Conservation (phyloP, 2,329 filamentous ascomycete genomes). For the Alternaria metachromatica region DNA sequence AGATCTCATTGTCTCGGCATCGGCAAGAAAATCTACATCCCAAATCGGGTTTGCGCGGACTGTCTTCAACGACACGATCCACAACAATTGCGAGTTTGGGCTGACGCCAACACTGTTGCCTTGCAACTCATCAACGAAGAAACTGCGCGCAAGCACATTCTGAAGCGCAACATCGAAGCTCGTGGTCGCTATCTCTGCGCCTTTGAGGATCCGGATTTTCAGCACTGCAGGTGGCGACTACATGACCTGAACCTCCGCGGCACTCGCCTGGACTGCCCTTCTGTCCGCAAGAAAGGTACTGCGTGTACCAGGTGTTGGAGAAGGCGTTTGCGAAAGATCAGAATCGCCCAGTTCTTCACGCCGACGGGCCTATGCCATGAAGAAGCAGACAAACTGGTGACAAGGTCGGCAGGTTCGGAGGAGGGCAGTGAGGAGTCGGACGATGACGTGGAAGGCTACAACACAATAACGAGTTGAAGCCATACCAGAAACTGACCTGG, state of each 20-base stretch:
- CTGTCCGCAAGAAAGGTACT: constrained; percentile 28
- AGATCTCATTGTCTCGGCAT: constrained; percentile 33
- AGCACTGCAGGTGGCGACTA: constrained; percentile 33
- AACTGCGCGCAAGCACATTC: constrained; percentile 22
- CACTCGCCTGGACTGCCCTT: constrained; percentile 24
- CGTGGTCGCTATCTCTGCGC: constrained; percentile 29
- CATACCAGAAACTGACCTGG: neutral
- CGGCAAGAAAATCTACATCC: constrained; percentile 31
- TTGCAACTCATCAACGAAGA: constrained; percentile 27
- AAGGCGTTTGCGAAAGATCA: constrained; percentile 30
- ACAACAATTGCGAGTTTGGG: constrained; percentile 30
- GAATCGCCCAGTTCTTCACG: constrained; percentile 34
- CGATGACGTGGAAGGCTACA: constrained; percentile 36
- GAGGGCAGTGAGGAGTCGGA: constrained; percentile 24
- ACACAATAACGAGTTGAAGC: constrained; percentile 18
- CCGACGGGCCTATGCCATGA: constrained; percentile 39
- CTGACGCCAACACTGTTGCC: constrained; percentile 20
- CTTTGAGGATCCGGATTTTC: constrained; percentile 35
- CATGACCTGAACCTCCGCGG: constrained; percentile 34
- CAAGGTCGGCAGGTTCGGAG: constrained; percentile 21
- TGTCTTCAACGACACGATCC: constrained; percentile 36
- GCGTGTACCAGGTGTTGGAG: constrained; percentile 36
- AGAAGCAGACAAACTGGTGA: constrained; percentile 28
- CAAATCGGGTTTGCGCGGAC: constrained; percentile 27
- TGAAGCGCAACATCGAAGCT: constrained; percentile 33